phyloP scores from a whole-genome alignment of 2,329 filamentous ascomycete genomes.

The Phyllosticta citriasiana region DNA sequence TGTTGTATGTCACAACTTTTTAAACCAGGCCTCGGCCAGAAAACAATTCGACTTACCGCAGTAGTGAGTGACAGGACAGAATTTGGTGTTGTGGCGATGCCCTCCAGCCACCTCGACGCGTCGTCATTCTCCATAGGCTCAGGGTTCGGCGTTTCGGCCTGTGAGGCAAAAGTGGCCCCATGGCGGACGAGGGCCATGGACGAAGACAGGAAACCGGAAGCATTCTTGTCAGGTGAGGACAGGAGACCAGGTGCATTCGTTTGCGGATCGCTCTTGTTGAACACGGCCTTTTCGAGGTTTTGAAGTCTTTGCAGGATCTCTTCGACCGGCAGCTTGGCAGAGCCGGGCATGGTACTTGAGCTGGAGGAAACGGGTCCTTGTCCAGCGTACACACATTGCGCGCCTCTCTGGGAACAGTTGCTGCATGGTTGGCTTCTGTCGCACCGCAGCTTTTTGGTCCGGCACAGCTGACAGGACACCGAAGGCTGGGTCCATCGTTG shows the following conservation, averaged over 20 bases:
- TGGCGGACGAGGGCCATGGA: neutral
- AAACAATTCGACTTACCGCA: neutral
- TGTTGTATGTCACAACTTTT: too few species aligned
- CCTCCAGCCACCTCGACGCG: neutral
- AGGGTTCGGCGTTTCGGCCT: neutral
- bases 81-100: neutral
- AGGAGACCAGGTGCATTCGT: neutral
- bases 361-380: neutral
- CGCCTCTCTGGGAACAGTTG: neutral
- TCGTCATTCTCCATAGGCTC: neutral
- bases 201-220: neutral
- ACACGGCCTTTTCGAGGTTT: neutral
- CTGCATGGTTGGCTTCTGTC: constrained; percentile 1
- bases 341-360: neutral
- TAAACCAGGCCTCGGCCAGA: too few species aligned
- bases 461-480: constrained; percentile 9
- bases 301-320: neutral
- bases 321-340: neutral
- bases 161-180: neutral
- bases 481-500: constrained; percentile 13
- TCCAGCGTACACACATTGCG: neutral
- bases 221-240: neutral
- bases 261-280: neutral
- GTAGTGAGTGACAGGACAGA: neutral
- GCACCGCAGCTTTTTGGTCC: constrained; percentile 5